Percentiles rank a stretch among this genome's conserved stretches.
phyloP scores from a whole-genome alignment of 2,329 filamentous ascomycete species.

The Drechmeria coniospora region DNA sequence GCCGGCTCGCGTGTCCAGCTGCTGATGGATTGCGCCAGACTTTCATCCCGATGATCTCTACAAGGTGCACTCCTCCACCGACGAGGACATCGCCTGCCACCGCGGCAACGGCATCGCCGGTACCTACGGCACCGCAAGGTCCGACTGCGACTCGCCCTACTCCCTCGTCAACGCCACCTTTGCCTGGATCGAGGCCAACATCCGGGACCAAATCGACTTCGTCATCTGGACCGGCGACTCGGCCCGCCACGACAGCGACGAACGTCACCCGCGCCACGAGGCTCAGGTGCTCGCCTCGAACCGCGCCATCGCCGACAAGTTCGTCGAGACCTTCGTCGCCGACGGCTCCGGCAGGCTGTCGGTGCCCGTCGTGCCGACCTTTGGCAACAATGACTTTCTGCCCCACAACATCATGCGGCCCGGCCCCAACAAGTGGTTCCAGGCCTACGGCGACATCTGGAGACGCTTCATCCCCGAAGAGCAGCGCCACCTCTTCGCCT shows the following conservation, averaged over 20 bases:
- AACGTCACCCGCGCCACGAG: conserved; percentile 58
- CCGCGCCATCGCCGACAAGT: conserved; percentile 56
- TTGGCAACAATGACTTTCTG: conserved; percentile 95
- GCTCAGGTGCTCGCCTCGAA: conserved; percentile 70
- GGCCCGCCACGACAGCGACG: conserved; percentile 78
- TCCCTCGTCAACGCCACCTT: conserved; percentile 78
- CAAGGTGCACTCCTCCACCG: conserved; percentile 58
- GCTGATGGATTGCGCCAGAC: no score
- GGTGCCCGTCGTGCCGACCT: conserved; percentile 74
- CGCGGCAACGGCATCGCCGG: conserved; percentile 62
- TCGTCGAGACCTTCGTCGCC: conserved; percentile 57
- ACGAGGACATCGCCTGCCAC: conserved; percentile 60
- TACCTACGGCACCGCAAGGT: conserved; percentile 68
- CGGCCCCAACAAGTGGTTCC: conserved; percentile 79
- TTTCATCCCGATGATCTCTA: conserved; percentile 87
- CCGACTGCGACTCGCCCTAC: conserved; percentile 75
- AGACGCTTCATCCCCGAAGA: conserved; percentile 75
- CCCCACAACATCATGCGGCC: conserved; percentile 85
- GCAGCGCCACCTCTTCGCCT: conserved; percentile 79
- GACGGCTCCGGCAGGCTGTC: conserved; percentile 36
- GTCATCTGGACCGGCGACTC: conserved; percentile 89
- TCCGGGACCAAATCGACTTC: conserved; percentile 72
- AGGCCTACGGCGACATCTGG: conserved; percentile 67
- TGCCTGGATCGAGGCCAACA: conserved; percentile 66
- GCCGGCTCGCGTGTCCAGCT: no score